Evolutionary conservation across 2,329 filamentous ascomycete species (phyloP).

Genomic region (Basipetospora sp.): DNA sequence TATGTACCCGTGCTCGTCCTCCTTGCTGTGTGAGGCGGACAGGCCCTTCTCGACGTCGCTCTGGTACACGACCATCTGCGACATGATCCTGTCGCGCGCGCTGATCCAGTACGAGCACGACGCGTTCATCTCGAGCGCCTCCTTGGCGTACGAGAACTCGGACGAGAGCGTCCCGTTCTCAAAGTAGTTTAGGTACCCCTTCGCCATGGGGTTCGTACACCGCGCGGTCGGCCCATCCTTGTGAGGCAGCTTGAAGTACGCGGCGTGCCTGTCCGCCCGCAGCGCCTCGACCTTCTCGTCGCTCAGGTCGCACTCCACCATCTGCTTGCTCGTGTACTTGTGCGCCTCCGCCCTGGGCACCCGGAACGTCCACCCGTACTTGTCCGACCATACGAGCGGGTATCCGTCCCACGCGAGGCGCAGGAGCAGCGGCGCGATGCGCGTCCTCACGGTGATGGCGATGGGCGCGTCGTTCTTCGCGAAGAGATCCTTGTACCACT

Average conservation of each 20-base stretch:
- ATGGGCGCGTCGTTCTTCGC: slow-evolving; percentile 53
- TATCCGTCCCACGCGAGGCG: slow-evolving; percentile 78
- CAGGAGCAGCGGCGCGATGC: slow-evolving; percentile 72
- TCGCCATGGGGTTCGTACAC: slow-evolving; percentile 78
- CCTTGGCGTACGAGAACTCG: slow-evolving; percentile 78
- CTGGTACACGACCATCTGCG: slow-evolving; percentile 88
- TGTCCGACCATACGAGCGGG: slow-evolving; percentile 84
- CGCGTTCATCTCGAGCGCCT: slow-evolving; percentile 94
- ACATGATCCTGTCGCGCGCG: slow-evolving; percentile 78
- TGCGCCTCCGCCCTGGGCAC: slow-evolving; percentile 47
- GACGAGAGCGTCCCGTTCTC: slow-evolving; percentile 79
- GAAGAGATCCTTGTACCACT: slow-evolving; percentile 92
- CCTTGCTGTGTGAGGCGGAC: slow-evolving; percentile 10
- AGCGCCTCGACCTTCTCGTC: slow-evolving; percentile 55
- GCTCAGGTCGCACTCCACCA: slow-evolving; percentile 60
- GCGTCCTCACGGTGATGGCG: slow-evolving; percentile 67
- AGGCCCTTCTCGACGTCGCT: slow-evolving; percentile 30
- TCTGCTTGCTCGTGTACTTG: slow-evolving; percentile 55
- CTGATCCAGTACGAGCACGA: slow-evolving; percentile 99
- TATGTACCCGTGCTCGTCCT: slow-evolving; percentile 52
- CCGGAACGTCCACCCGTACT: slow-evolving; percentile 82
- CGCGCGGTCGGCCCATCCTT: slow-evolving; percentile 81
- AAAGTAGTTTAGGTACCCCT: slow-evolving; percentile 80
- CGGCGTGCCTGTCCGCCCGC: slow-evolving; percentile 47
- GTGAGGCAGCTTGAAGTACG: slow-evolving; percentile 88